phyloP scores from a whole-genome alignment of 495 filamentous ascomycete genomes.

The Neurospora hispaniola region DNA sequence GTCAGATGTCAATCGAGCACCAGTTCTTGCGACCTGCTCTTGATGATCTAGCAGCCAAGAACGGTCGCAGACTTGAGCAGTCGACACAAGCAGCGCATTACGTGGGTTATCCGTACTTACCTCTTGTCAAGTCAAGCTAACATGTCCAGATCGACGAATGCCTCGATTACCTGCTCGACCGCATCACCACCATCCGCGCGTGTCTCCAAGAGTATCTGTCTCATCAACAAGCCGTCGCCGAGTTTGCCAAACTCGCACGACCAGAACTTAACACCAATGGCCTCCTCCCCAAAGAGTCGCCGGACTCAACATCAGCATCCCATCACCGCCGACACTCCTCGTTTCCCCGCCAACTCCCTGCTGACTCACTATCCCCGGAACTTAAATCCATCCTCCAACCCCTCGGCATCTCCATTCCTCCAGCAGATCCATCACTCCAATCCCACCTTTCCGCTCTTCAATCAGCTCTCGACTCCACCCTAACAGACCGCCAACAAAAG shows the following conservation, averaged over 20 bases:
- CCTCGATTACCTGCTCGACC: slow-evolving; percentile 27
- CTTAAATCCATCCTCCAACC: background rate
- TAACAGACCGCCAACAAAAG: slow-evolving; percentile 25
- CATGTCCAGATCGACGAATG: slow-evolving; percentile 24
- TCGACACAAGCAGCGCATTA: slow-evolving; percentile 30
- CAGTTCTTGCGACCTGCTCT: slow-evolving; percentile 49
- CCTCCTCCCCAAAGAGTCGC: background rate
- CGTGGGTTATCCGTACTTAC: slow-evolving; percentile 14
- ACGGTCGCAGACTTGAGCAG: slow-evolving; percentile 23
- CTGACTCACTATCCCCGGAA: background rate
- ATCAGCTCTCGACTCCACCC: slow-evolving; percentile 6
- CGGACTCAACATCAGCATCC: background rate
- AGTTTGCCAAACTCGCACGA: slow-evolving; percentile 18
- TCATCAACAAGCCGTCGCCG: slow-evolving; percentile 19
- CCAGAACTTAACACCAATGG: slow-evolving; percentile 12
- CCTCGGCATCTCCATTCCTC: background rate
- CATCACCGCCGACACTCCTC: slow-evolving; percentile 10
- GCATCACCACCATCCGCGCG: slow-evolving; percentile 13
- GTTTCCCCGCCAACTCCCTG: background rate
- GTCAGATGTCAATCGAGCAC: slow-evolving; percentile 51
- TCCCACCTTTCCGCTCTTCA: background rate
- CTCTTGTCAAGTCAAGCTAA: no score
- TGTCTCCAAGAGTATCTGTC: slow-evolving; percentile 20
- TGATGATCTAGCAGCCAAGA: slow-evolving; percentile 24
- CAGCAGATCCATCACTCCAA: background rate